Conservation (phyloP, 352 stramenopile genomes). For the Globisporangium emineosum region DNA sequence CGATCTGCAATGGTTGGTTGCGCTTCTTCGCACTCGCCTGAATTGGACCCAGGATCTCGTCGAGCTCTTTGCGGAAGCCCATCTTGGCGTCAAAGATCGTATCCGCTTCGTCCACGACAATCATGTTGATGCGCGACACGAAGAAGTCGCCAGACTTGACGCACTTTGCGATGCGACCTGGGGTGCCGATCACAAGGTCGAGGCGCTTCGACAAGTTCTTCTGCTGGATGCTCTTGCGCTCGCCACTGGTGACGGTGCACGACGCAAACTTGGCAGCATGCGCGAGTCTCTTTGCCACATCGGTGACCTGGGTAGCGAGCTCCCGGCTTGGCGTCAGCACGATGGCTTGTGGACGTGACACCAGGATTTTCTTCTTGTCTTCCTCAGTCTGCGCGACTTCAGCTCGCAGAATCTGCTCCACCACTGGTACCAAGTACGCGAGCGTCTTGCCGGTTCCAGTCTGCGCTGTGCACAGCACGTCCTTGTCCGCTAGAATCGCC, state of each 20-base stretch:
- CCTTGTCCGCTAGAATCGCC: slow-evolving; percentile 37
- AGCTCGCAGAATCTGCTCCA: slow-evolving; percentile 48
- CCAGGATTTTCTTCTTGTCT: slow-evolving; percentile 20
- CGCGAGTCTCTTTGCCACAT: slow-evolving; percentile 62
- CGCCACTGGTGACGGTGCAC: slow-evolving; percentile 55
- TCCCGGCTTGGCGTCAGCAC: slow-evolving; percentile 68
- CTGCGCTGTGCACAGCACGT: slow-evolving; percentile 51
- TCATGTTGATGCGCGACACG: slow-evolving; percentile 63
- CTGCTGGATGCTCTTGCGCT: slow-evolving; percentile 69
- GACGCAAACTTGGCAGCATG: slow-evolving; percentile 73
- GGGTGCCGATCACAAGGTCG: slow-evolving; percentile 76
- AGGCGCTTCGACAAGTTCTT: slow-evolving; percentile 41
- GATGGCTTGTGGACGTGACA: slow-evolving; percentile 44
- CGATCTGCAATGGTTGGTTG: slow-evolving; percentile 49
- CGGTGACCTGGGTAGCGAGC: slow-evolving; percentile 59
- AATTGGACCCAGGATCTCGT: slow-evolving; percentile 63
- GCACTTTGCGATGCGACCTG: slow-evolving; percentile 68
- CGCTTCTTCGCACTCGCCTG: slow-evolving; percentile 64
- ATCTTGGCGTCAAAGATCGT: slow-evolving; percentile 82
- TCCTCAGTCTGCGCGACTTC: slow-evolving; percentile 26
- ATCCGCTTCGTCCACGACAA: slow-evolving; percentile 80
- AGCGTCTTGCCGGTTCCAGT: slow-evolving; percentile 72
- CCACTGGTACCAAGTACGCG: slow-evolving; percentile 52
- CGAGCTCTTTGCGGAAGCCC: slow-evolving; percentile 73
- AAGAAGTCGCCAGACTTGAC: slow-evolving; percentile 70